Base-by-base conservation (phyloP, 176 grass and related monocot genomes). In the Aegilops speltoides region DNA sequence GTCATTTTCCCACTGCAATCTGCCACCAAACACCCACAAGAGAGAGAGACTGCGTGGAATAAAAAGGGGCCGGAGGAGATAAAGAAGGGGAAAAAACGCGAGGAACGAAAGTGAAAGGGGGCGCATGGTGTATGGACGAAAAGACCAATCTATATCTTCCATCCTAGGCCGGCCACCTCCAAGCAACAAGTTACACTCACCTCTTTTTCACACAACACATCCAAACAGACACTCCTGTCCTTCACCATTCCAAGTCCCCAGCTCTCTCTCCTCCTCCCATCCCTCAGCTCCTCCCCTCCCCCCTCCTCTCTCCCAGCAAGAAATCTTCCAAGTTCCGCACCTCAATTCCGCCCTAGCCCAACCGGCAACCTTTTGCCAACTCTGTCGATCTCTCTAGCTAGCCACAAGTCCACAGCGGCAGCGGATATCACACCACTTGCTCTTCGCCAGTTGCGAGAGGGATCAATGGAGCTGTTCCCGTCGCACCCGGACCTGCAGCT, bases 401-500 rank as follows among this genome's bases (percentile, higher is more conserved):
- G 65, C 52, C 12, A 38, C 71, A 9, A 32, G 68, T n/a, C 62
- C 14, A 56, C 68, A 2, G 5, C 23, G 31, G 19, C 13, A 9
- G 28, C 45, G 15, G 40, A 26, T 38, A 67, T 36, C 60, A 73
- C 22, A 31, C 29, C 32, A 65, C 10, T 9, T 72, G 60, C 82
- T 78, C 14, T 12, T 77, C 77, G 41, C 83, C 8, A 78, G 29
- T 38, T 52, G 22, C 40, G 34, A 24, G 4, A 36, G 73, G 38
- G 66, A 60, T 43, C 33, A 70, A 98, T 98, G 96, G 93, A 98
- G 91, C 81, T 98, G 64, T 98, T 95, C 79, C 91, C 93, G 14
- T 79, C 93, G 15, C 96, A 95, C 50, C 96, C 96, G 46, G 96
- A 98, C 83, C 82, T 98, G 26, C 94, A 94, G 80, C 88, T 95